Percentiles rank a stretch among this genome's conserved stretches.
Evolutionary conservation across 495 filamentous ascomycete genomes (phyloP).

Genomic region (Penicillium daleae): DNA sequence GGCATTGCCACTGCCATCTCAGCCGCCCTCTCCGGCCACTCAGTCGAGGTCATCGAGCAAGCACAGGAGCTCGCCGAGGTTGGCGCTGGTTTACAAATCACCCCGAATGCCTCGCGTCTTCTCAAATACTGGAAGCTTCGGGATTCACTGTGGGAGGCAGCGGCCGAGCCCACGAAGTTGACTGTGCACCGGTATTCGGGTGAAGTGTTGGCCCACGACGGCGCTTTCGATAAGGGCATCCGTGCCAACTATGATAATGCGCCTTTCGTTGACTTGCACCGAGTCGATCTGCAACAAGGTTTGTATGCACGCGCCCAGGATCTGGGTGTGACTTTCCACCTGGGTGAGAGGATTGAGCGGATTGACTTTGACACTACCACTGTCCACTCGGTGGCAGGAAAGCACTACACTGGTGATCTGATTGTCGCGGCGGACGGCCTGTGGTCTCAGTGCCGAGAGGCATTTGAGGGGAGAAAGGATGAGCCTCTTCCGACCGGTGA

Average conservation of each 20-base stretch:
- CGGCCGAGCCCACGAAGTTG: constrained; percentile 55
- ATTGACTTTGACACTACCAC: constrained; percentile 42
- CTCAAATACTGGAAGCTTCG: constrained; percentile 58
- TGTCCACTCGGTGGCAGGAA: constrained; percentile 32
- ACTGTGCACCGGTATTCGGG: constrained; percentile 63
- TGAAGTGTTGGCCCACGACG: constrained; percentile 55
- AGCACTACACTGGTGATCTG: constrained; percentile 50
- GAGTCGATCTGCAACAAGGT: constrained; percentile 59
- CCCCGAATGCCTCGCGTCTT: constrained; percentile 59
- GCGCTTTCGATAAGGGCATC: constrained; percentile 47
- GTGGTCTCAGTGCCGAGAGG: constrained; percentile 53
- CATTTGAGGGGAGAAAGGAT: constrained; percentile 47
- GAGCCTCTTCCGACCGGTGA: constrained; percentile 64
- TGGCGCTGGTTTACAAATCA: constrained; percentile 59
- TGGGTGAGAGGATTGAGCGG: constrained; percentile 47
- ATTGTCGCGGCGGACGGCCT: constrained; percentile 64
- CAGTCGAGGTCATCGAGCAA: constrained; percentile 63
- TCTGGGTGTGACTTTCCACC: constrained; percentile 55
- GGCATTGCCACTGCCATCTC: constrained; percentile 69
- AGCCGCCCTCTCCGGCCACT: constrained; percentile 60
- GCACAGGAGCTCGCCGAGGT: constrained; percentile 62
- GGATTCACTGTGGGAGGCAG: constrained; percentile 46
- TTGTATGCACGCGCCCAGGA: constrained; percentile 55
- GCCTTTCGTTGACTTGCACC: constrained; percentile 62
- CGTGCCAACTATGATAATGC: constrained; percentile 48